Evolutionary conservation across 345 rosid genomes (phyloP), one percentile per base, ranked within the genome.

Genomic region (Pseudoturritis turrita): DNA sequence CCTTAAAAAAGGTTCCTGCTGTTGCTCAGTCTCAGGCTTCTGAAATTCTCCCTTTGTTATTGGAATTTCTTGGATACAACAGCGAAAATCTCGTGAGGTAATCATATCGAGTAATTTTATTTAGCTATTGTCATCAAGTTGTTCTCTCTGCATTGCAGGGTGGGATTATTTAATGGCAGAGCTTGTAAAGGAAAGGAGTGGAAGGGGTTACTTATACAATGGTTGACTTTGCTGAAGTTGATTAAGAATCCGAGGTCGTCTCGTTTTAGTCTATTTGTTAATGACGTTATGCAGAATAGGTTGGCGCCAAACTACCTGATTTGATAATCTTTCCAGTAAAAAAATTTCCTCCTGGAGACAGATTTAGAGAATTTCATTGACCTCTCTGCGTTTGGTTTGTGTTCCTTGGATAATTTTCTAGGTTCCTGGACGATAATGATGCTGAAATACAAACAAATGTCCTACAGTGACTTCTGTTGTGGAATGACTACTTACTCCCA

Each of bases 341-440:
- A 61, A n/a, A n/a, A n/a, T n/a, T n/a, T n/a, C n/a, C n/a, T 61
- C 14, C 22, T 51, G 45, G 49, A 72, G 69, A 21, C n/a, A 6
- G 2, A 31, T 31, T n/a, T n/a, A 21, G 26, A 25, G 6, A 45
- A 10, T 36, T 44, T 39, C 61, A 40, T 40, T 63, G 61, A 51
- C 65, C 36, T 31, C 52, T 40, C 35, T 67, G 59, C 62, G 6
- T 31, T 62, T 25, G 52, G 2, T n/a, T 23, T 47, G 65, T 64
- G 50, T 51, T 25, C 7, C 72, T 56, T 63, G 62, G 4, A 72
- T 50, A 22, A 43, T 78, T 69, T 74, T 11, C n/a, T 70, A 92
- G 97, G 86, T 89, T 92, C 75, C 69, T 92, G 60, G 96, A 92
- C 72, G 88, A 87, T 36, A 83, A 72, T 77, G 93, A 90, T 82